Conservation (phyloP, 2,329 filamentous ascomycete genomes). For the Scedosporium dehoogii region DNA sequence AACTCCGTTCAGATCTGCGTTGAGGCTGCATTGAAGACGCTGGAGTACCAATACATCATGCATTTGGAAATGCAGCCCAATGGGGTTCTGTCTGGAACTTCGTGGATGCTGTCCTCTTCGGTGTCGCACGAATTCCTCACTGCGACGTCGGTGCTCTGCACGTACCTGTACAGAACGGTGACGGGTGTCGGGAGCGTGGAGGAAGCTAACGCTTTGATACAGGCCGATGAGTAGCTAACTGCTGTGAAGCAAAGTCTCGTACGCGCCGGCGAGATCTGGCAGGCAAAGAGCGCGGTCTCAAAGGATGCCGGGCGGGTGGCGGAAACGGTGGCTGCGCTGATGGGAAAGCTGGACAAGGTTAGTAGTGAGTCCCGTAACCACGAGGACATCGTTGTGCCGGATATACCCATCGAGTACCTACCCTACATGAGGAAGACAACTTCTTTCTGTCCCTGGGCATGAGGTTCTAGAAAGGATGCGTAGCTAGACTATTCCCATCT, state of each 20-base stretch:
- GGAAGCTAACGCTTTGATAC: neutral
- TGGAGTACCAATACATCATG: neutral
- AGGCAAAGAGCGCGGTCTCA: neutral
- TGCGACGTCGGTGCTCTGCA: neutral
- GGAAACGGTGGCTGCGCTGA: neutral
- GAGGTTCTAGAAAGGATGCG: neutral
- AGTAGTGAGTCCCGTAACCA: neutral
- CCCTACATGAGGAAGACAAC: neutral
- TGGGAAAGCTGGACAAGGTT: neutral
- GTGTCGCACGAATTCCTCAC: neutral
- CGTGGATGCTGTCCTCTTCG: neutral
- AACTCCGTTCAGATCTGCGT: neutral
- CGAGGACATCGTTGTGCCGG: neutral
- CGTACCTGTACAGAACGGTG: neutral
- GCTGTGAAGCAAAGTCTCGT: neutral
- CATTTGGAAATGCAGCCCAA: neutral
- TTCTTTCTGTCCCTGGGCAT: neutral
- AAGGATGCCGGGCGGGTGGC: neutral
- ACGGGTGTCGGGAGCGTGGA: neutral
- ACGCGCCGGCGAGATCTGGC: neutral
- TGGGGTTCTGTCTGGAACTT: neutral
- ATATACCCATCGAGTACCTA: neutral
- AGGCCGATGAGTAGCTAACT: neutral
- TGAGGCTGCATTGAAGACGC: neutral
- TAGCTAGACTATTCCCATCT: no score